Evolutionary conservation across 140 eudicot species (phyloP).

Genomic region (Ambrosia hybrid): DNA sequence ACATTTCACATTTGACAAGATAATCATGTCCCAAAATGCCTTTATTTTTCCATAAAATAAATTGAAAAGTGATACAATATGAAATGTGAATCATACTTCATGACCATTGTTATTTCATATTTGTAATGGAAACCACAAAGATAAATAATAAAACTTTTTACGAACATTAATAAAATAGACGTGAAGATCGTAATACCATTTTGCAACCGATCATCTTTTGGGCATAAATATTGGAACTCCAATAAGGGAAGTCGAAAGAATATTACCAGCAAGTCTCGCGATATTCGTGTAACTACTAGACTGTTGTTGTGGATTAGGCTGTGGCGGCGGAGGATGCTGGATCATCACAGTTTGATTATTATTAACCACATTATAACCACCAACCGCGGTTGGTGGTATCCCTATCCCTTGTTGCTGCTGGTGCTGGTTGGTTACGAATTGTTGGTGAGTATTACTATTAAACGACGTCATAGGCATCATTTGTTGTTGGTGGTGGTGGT

Average conservation of each 20-base stretch:
- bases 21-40: neutral
- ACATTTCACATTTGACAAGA: neutral
- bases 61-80: neutral
- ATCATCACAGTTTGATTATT: constrained; percentile 13
- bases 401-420: constrained; percentile 5
- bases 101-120: neutral
- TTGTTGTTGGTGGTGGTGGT: neutral
- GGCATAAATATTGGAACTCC: constrained; percentile 35
- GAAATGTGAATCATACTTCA: constrained; percentile 4
- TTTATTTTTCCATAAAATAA: neutral
- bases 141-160: neutral
- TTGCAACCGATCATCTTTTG: neutral
- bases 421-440: neutral
- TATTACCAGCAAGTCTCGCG: constrained; percentile 30
- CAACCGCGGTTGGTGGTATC: neutral
- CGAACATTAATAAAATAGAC: neutral
- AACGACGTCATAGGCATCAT: neutral
- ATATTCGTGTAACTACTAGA: constrained; percentile 17
- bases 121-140: neutral
- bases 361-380: constrained; percentile 27
- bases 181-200: neutral
- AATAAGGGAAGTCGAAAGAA: constrained; percentile 29
- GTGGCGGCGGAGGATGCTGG: neutral
- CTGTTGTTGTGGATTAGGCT: constrained; percentile 6
- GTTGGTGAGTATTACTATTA: constrained; percentile 13